phyloP scores from a whole-genome alignment of 805 yeast genomes.

The Lachancea meyersii region DNA sequence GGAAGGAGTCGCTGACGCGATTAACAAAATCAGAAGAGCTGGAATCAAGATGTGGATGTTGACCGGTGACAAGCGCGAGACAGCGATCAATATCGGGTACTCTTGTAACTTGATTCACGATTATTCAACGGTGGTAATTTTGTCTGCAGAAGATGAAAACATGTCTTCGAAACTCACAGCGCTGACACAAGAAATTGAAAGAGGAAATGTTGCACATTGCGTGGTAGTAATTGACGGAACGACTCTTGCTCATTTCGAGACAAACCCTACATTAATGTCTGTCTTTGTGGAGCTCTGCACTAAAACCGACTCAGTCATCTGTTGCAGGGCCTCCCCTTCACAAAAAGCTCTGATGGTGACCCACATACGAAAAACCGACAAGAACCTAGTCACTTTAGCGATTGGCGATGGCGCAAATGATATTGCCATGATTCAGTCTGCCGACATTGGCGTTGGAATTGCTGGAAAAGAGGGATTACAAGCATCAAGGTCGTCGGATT shows the following conservation, averaged over 20 bases:
- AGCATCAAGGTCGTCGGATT: conserved; percentile 93
- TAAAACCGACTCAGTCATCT: conserved; percentile 81
- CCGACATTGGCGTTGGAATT: conserved; percentile 95
- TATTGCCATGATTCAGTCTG: conserved; percentile 98
- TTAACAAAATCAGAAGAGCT: conserved; percentile 85
- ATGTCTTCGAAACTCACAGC: conserved; percentile 65
- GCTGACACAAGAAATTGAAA: conserved; percentile 63
- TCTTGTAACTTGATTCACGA: conserved; percentile 91
- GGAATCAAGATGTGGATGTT: conserved; percentile 97
- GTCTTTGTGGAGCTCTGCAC: conserved; percentile 81
- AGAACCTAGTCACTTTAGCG: conserved; percentile 76
- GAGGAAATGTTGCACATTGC: conserved; percentile 81
- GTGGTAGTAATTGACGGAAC: conserved; percentile 95
- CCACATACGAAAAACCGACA: conserved; percentile 66
- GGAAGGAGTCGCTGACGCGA: conserved; percentile 93
- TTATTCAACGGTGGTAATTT: conserved; percentile 78
- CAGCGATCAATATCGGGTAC: conserved; percentile 95
- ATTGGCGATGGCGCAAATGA: conserved; percentile 99
- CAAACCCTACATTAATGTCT: conserved; percentile 63
- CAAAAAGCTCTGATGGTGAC: conserved; percentile 90
- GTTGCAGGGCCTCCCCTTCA: conserved; percentile 95
- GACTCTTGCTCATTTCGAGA: conserved; percentile 67
- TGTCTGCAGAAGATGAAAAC: conserved; percentile 50
- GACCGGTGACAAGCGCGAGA: conserved; percentile 96
- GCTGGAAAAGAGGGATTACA: conserved; percentile 97